phyloP scores from a whole-genome alignment of 2,329 filamentous ascomycete genomes.

The Immersiporthe knoxdaviesiana region DNA sequence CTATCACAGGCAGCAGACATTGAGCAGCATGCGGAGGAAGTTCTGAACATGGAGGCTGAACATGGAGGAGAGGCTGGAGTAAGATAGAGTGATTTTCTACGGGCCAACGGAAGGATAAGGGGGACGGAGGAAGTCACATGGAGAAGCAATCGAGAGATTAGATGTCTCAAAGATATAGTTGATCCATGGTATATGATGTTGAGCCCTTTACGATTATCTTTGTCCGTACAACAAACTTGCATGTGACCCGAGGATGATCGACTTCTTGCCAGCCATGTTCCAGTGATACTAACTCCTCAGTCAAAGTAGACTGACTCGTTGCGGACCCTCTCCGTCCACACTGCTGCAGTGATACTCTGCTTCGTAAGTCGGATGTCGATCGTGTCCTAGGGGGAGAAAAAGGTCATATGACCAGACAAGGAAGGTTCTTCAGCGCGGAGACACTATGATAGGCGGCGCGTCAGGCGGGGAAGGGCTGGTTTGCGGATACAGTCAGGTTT shows the following conservation, averaged over 20 bases:
- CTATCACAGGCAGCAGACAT: background rate
- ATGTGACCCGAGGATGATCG: background rate
- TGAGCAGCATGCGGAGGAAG: background rate
- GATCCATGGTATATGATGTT: background rate
- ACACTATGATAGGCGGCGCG: background rate
- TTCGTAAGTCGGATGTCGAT: no score
- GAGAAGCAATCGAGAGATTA: background rate
- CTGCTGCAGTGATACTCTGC: background rate
- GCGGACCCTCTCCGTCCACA: background rate
- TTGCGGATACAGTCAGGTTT: background rate
- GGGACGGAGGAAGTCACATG: background rate
- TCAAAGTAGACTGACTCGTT: no score
- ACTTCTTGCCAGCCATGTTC: background rate
- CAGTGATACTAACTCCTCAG: background rate
- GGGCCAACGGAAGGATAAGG: background rate
- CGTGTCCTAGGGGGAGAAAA: background rate
- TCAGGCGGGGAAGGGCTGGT: background rate
- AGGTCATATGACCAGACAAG: background rate
- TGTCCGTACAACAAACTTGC: background rate
- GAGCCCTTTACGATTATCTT: background rate
- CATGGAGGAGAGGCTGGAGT: background rate
- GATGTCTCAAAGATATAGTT: background rate
- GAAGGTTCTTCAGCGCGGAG: background rate
- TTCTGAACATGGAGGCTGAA: background rate
- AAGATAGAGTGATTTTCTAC: background rate